Base-by-base conservation (phyloP, 2,329 filamentous ascomycete genomes). In the Penicillium sp. region DNA sequence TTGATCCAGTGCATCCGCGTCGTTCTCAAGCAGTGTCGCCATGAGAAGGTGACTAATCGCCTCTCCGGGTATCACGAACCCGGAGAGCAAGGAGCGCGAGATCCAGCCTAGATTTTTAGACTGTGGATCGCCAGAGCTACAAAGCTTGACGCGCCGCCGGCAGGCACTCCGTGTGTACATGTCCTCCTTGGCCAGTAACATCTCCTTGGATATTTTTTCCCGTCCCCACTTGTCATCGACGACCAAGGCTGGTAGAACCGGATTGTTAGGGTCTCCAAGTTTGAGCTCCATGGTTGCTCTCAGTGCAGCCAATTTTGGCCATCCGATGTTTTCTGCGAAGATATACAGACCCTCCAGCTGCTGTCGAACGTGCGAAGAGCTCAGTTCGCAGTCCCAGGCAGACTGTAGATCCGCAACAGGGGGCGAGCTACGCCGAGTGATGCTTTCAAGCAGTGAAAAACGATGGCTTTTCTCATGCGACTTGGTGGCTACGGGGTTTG, bases 21-120 rank as follows among this genome's bases (percentile, higher is more conserved):
- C 80, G 60, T 84, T 85, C 58, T 85, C 83, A 3, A 85, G 70
- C 7, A 85, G 59, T 0, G 81, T 81, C 2, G 78, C 79, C 34
- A 86, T 81, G n/a, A 86, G 72, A 27, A 84, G 75, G 55, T 84
- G 79, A 39, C 76, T 78, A 21, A 82, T 79, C 4, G 76, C 67
- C 62, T 83, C 79, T 4, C 83, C 83, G 0, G 83, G 82, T 38
- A 84, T 67, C 1, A 84, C 74, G 23, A 85, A 70, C 0, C 82
- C 82, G 1, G 81, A 80, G 0, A 85, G 72, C 74, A 80, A 85
- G 8, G 79, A 80, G 29, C 81, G 78, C 50, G 80, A 83, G 3
- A 84, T 73, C 82, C 82, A 85, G 10, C 82, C 81, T 36, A 80
- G 75, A 29, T 77, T 69, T 25, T 77, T 72, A 6, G 53, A 46